Percentiles rank a stretch among this genome's conserved stretches.
Conservation (phyloP, 495 filamentous ascomycete genomes). For the Penicillium samsonianum region DNA sequence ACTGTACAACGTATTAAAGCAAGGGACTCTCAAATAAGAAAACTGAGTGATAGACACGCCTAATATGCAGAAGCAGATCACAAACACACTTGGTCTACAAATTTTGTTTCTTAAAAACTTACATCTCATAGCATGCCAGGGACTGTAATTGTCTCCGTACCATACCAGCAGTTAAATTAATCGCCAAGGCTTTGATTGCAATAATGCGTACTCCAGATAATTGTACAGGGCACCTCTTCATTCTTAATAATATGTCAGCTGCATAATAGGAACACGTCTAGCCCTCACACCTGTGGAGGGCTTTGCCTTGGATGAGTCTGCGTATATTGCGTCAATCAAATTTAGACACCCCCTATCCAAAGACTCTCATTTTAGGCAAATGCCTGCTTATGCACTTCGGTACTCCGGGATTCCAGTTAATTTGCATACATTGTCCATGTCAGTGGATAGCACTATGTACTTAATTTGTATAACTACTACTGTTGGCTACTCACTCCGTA, state of each 20-base stretch:
- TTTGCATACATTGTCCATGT: background rate
- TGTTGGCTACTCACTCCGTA: background rate
- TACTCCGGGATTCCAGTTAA: background rate
- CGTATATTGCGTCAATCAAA: slow-evolving; percentile 20
- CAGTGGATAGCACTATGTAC: background rate
- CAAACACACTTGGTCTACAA: slow-evolving; percentile 16
- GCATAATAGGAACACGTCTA: background rate
- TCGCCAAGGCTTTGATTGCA: background rate
- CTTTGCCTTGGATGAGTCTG: slow-evolving; percentile 17
- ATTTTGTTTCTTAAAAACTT: slow-evolving; percentile 10
- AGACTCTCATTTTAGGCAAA: background rate
- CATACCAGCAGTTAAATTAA: background rate
- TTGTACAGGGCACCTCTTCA: background rate
- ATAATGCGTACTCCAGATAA: slow-evolving; percentile 4
- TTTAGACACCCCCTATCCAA: slow-evolving; percentile 16
- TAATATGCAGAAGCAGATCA: slow-evolving; percentile 22
- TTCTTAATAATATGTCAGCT: background rate
- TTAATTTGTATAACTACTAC: background rate
- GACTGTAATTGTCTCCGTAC: background rate
- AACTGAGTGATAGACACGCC: slow-evolving; percentile 22
- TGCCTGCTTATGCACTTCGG: background rate
- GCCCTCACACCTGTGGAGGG: slow-evolving; percentile 9
- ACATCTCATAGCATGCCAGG: slow-evolving; percentile 21
- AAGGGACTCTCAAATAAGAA: slow-evolving; percentile 24
- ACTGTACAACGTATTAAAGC: slow-evolving; percentile 26